Evolutionary conservation across 768 basidiomycete genomes (phyloP).

Genomic region (Mycena filopes): DNA sequence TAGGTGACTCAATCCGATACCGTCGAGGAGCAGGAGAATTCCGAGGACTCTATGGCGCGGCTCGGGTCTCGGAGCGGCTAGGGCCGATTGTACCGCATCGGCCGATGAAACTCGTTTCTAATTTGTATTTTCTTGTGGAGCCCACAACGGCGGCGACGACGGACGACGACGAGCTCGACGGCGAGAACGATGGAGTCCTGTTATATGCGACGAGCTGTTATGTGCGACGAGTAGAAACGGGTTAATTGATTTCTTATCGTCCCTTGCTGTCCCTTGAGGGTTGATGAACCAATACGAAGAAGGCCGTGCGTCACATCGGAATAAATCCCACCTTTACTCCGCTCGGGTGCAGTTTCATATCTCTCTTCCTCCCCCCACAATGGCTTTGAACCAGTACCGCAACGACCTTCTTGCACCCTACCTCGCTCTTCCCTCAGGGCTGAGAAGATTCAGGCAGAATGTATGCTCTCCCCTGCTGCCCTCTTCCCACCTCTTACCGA

Average conservation of each 20-base stretch:
- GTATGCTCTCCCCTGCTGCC: constrained; percentile 52
- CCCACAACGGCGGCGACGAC: too few species aligned
- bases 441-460: constrained; percentile 95
- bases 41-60: constrained; percentile 83
- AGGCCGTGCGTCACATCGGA: too few species aligned
- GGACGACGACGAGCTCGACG: too few species aligned
- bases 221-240: too few species aligned
- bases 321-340: too few species aligned
- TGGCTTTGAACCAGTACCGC: constrained; percentile 58
- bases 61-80: constrained; percentile 80
- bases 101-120: too few species aligned
- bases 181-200: too few species aligned
- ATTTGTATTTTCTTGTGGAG: too few species aligned
- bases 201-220: too few species aligned
- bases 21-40: constrained; percentile 87
- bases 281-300: too few species aligned
- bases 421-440: constrained; percentile 90
- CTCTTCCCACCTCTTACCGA: constrained; percentile 26
- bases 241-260: too few species aligned
- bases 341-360: constrained; percentile 28
- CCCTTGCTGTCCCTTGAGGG: too few species aligned
- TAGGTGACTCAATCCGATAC: constrained; percentile 89
- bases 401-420: constrained; percentile 92
- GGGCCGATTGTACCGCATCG: constrained; percentile 42
- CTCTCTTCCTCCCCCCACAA: constrained; percentile 36